Percentiles rank a stretch among this genome's conserved stretches.
Conservation (phyloP, 345 rosid genomes). For the Brassica incana region DNA sequence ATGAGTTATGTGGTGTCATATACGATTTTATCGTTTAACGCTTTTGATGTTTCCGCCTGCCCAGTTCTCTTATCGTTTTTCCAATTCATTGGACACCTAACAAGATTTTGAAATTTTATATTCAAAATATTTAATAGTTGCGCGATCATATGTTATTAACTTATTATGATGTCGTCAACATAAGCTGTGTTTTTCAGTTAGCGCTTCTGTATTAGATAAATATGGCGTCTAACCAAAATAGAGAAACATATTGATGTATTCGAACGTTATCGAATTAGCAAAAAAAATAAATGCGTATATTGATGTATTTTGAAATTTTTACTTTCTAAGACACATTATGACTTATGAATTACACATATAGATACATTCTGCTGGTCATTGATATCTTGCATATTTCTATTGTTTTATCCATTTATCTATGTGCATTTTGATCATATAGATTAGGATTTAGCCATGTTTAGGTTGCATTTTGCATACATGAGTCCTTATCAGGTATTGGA, state of each 20-base stretch:
- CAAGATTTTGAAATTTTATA: not conserved
- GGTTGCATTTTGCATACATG: no score
- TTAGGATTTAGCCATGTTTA: no score
- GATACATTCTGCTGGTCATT: no score
- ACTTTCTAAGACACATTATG: no score
- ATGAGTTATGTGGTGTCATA: conserved; percentile 17
- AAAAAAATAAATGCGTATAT: not conserved
- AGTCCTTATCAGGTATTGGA: no score
- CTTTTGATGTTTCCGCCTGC: not conserved
- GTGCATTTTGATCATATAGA: no score
- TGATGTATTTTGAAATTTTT: not conserved
- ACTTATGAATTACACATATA: no score
- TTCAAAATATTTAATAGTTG: not conserved
- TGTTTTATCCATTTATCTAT: no score
- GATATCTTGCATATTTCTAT: no score
- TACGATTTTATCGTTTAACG: not conserved
- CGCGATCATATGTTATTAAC: not conserved
- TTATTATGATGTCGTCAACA: not conserved
- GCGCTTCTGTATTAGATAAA: not conserved
- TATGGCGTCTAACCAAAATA: not conserved
- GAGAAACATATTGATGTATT: not conserved
- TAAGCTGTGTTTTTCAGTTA: not conserved
- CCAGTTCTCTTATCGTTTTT: not conserved
- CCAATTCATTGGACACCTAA: not conserved
- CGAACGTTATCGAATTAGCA: no score